phyloP scores from a whole-genome alignment of 2,329 filamentous ascomycete genomes.

The Cylindrodendrum hubeiense region DNA sequence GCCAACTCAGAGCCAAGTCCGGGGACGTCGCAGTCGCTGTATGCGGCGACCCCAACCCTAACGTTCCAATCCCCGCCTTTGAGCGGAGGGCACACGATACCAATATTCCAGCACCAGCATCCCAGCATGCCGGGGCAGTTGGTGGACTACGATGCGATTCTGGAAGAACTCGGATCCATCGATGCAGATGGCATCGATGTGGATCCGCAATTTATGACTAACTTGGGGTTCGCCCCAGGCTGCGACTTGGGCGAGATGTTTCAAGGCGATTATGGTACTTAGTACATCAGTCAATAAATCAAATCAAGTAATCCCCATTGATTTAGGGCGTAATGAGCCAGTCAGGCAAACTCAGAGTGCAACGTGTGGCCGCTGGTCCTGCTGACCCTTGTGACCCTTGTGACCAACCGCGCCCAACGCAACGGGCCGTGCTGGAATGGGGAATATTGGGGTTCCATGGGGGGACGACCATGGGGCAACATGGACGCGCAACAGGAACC shows the following conservation, averaged over 20 bases:
- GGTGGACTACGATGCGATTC: slow-evolving; percentile 64
- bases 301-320: slow-evolving; percentile 27
- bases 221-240: slow-evolving; percentile 74
- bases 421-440: no score
- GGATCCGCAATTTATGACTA: slow-evolving; percentile 75
- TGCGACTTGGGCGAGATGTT: slow-evolving; percentile 68
- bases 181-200: slow-evolving; percentile 65
- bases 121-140: slow-evolving; percentile 39
- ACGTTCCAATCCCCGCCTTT: slow-evolving; percentile 41
- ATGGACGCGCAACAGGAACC: no score
- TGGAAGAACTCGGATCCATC: slow-evolving; percentile 65
- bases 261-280: slow-evolving; percentile 53
- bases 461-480: neutral
- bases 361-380: no score
- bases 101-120: slow-evolving; percentile 34
- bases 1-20: slow-evolving; percentile 36
- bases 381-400: neutral
- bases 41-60: slow-evolving; percentile 40
- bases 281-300: slow-evolving; percentile 24
- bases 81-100: slow-evolving; percentile 35
- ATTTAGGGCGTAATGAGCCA: no score
- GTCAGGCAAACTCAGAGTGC: no score
- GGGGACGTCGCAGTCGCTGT: slow-evolving; percentile 37
- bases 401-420: slow-evolving; percentile 1
- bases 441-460: no score